Conservation (phyloP, 2,329 filamentous ascomycete species). For the Phoma herbarum region DNA sequence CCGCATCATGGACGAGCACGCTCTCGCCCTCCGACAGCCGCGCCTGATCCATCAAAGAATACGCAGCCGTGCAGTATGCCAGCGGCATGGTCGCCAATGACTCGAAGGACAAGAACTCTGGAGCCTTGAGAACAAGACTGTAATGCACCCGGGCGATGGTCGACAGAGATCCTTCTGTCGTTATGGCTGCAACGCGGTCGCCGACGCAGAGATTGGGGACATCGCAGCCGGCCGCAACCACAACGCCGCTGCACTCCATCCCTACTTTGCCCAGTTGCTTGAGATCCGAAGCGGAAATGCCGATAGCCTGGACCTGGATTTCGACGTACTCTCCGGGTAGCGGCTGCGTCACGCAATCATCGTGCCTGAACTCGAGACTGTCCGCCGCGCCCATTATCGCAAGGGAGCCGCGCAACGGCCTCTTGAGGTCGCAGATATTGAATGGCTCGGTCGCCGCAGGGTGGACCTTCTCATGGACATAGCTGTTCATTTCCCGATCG, state of each 20-base stretch:
- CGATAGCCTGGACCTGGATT: slow-evolving; percentile 45
- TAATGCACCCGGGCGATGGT: slow-evolving; percentile 30
- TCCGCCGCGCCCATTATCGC: slow-evolving; percentile 27
- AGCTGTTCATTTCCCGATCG: slow-evolving; percentile 34
- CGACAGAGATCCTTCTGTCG: slow-evolving; percentile 29
- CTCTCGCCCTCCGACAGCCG: slow-evolving; percentile 44
- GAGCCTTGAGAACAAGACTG: slow-evolving; percentile 31
- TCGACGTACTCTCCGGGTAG: slow-evolving; percentile 41
- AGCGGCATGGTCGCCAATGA: slow-evolving; percentile 33
- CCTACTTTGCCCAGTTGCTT: slow-evolving; percentile 1
- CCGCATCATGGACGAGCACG: slow-evolving; percentile 43
- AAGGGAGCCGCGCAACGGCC: slow-evolving; percentile 28
- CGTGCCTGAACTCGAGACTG: slow-evolving; percentile 32
- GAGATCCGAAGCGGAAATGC: background rate
- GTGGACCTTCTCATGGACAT: slow-evolving; percentile 30
- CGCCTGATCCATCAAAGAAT: slow-evolving; percentile 43
- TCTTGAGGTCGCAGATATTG: slow-evolving; percentile 19
- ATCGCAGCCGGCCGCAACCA: slow-evolving; percentile 21
- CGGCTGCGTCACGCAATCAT: slow-evolving; percentile 4
- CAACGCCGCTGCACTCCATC: slow-evolving; percentile 27
- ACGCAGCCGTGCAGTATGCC: slow-evolving; percentile 35
- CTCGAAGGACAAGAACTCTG: slow-evolving; percentile 35
- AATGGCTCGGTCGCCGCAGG: slow-evolving; percentile 31
- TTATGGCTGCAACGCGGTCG: slow-evolving; percentile 38
- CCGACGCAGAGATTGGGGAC: slow-evolving; percentile 33